Evolutionary conservation across 2,329 filamentous ascomycete genomes (phyloP).

Genomic region (Magnaporthiopsis incrustans): DNA sequence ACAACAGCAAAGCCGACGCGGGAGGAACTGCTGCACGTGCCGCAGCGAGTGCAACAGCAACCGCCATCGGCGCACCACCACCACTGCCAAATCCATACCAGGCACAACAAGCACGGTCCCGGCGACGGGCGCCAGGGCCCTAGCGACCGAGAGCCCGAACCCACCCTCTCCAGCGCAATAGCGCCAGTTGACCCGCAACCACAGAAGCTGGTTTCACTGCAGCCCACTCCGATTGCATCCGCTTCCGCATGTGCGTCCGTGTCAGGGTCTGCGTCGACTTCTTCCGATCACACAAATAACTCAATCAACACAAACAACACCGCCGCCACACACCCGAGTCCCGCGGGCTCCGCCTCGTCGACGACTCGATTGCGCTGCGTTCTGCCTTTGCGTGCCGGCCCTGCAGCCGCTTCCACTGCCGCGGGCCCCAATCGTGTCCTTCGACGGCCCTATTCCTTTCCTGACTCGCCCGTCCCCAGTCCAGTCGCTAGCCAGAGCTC

Average conservation of each 20-base stretch:
- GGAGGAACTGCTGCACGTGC: slow-evolving; percentile 5
- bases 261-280: slow-evolving; percentile 6
- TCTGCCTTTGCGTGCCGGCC: not conserved
- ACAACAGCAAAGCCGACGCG: not conserved
- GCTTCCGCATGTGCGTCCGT: not conserved
- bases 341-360: not conserved
- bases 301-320: not conserved
- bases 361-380: slow-evolving; percentile 9
- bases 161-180: not conserved
- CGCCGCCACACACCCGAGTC: not conserved
- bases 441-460: slow-evolving; percentile 29
- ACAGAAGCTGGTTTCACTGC: slow-evolving; percentile 7
- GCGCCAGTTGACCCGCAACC: not conserved
- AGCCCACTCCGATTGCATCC: slow-evolving; percentile 5
- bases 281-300: slow-evolving; percentile 10
- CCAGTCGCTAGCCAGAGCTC: not conserved
- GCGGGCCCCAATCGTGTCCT: slow-evolving; percentile 14
- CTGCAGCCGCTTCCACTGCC: not conserved
- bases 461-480: slow-evolving; percentile 21
- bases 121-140: not conserved
- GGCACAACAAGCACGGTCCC: not conserved
- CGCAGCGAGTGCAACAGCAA: not conserved
- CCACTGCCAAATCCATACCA: slow-evolving; percentile 7
- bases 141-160: not conserved
- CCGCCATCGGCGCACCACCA: slow-evolving; percentile 13